These are phyloP conservation scores for Ophioceras dolichostomum DNA, from an alignment of 2,329 filamentous ascomycete genomes.

Conservation along the genomic window DNA sequence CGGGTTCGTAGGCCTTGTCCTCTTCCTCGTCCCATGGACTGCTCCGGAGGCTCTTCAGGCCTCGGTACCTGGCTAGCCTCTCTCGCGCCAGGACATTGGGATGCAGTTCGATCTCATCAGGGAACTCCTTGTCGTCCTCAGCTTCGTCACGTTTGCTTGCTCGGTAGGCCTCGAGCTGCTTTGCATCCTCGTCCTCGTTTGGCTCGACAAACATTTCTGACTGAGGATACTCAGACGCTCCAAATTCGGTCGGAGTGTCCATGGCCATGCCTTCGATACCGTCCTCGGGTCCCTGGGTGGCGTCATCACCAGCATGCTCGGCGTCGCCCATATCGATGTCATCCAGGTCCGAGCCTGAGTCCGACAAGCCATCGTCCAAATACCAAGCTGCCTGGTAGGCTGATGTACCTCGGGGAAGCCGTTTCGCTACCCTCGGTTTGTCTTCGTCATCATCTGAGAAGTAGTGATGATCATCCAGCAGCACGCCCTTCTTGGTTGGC, in stretches of 20 bases:
- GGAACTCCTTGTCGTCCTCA: constrained; percentile 87
- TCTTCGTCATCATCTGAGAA: constrained; percentile 79
- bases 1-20: constrained; percentile 75
- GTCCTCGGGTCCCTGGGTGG: constrained; percentile 60
- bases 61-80: constrained; percentile 74
- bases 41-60: constrained; percentile 79
- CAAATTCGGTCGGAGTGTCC: constrained; percentile 61
- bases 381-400: constrained; percentile 94
- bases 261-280: constrained; percentile 60
- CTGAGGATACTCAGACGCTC: constrained; percentile 80
- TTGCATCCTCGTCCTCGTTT: constrained; percentile 68
- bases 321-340: constrained; percentile 48
- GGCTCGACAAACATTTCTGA: constrained; percentile 84
- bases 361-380: constrained; percentile 62
- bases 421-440: constrained; percentile 50
- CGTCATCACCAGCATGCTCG: constrained; percentile 38
- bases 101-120: constrained; percentile 90
- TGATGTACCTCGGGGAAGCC: constrained; percentile 81
- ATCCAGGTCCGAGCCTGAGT: constrained; percentile 74
- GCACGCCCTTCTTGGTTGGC: constrained; percentile 65
- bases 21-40: constrained; percentile 84
- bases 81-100: constrained; percentile 80
- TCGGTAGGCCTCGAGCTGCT: constrained; percentile 72
- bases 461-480: constrained; percentile 95
- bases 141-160: constrained; percentile 66